A percentile compares a stretch with the other conserved stretches of the same genome.
phyloP scores from a whole-genome alignment of 768 basidiomycete species.

The Lentinula sp. region DNA sequence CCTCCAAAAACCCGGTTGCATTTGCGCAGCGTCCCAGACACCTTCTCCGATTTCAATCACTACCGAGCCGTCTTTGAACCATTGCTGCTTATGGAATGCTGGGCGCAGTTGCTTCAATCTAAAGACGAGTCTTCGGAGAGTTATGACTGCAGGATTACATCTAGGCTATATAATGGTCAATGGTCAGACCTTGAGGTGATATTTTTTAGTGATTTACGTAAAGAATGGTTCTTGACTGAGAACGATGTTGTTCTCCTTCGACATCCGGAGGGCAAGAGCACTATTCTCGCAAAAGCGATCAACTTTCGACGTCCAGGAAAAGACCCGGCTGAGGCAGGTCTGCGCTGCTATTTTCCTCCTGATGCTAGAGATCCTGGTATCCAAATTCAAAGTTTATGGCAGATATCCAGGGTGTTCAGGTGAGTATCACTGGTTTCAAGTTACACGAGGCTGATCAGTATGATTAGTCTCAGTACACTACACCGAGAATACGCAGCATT shows the following conservation, averaged over 20 bases:
- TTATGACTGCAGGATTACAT: conserved; percentile 58
- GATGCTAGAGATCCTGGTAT: conserved; percentile 53
- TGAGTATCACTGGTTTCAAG: conserved; percentile 24
- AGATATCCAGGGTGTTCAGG: conserved; percentile 78
- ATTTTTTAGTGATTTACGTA: conserved; percentile 51
- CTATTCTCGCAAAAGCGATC: conserved; percentile 65
- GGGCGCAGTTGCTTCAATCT: conserved; percentile 79
- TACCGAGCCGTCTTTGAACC: conserved; percentile 81
- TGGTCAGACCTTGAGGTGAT: conserved; percentile 77
- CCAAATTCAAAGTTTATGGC: conserved; percentile 63
- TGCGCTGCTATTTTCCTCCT: conserved; percentile 47
- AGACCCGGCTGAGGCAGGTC: conserved; percentile 46
- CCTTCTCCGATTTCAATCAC: conserved; percentile 56
- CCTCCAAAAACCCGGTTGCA: conserved; percentile 49
- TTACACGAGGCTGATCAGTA: background rate
- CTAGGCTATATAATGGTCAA: conserved; percentile 69
- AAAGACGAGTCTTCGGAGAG: conserved; percentile 57
- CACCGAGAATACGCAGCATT: conserved; percentile 91
- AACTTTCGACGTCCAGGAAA: conserved; percentile 18
- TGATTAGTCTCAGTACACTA: conserved; percentile 75
- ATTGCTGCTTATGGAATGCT: conserved; percentile 81
- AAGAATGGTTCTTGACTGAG: conserved; percentile 74
- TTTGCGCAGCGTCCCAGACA: conserved; percentile 49
- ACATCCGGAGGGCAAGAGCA: conserved; percentile 45
- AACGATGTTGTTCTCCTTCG: conserved; percentile 81